phyloP scores from a whole-genome alignment of 176 grass and related monocot species.

The Aegilops sharonensis region DNA sequence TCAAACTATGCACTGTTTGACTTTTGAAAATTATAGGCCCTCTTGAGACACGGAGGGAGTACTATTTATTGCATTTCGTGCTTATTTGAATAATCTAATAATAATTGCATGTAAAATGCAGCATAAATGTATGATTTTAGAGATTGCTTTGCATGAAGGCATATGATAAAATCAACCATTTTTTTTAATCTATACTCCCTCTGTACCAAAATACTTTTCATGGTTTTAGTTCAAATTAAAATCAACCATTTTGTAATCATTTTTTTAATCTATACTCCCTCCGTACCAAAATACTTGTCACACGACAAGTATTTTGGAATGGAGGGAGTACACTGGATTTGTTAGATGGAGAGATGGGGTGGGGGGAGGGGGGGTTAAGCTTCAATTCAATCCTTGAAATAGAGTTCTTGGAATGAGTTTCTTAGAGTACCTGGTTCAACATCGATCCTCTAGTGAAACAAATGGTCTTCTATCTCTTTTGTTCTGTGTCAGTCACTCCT shows the following conservation, averaged over 20 bases:
- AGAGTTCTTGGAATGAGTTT: not conserved
- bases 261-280: no score
- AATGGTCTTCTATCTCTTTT: conserved; percentile 5
- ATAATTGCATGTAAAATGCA: not conserved
- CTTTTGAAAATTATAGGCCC: no score
- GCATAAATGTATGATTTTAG: not conserved
- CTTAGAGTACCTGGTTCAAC: not conserved
- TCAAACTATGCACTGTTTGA: no score
- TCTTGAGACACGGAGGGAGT: not conserved
- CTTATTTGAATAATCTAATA: not conserved
- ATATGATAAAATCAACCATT: not conserved
- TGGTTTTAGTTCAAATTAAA: not conserved
- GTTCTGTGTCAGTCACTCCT: not conserved
- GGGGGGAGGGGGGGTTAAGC: not conserved
- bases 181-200: no score
- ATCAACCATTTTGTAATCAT: not conserved
- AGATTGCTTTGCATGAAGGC: not conserved
- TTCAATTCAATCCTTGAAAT: not conserved
- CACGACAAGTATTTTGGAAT: no score
- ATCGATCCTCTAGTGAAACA: not conserved
- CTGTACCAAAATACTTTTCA: no score
- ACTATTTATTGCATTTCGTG: not conserved
- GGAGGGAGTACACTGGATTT: not conserved
- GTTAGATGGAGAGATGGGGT: not conserved
- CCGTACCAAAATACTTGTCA: no score